Conservation (phyloP, 1,284 basidiomycete genomes). For the Thecaphora frezii region DNA sequence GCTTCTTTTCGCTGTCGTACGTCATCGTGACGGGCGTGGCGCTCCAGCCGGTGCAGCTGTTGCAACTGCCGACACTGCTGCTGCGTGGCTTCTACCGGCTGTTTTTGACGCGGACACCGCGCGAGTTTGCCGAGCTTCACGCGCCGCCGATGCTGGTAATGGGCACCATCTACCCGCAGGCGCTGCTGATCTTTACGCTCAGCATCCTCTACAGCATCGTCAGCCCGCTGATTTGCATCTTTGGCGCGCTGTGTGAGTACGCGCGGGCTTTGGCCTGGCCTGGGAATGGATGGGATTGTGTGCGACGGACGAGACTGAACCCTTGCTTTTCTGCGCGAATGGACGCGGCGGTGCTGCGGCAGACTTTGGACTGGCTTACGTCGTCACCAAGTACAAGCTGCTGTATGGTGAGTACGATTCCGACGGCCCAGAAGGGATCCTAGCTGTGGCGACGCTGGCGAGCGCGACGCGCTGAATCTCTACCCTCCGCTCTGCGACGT, state of each 20-base stretch:
- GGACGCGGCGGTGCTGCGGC: no score
- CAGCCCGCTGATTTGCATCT: constrained; percentile 88
- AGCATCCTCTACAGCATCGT: constrained; percentile 92
- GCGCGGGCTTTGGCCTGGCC: no score
- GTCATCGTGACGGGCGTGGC: constrained; percentile 90
- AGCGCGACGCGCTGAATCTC: no score
- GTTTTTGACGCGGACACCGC: constrained; percentile 41
- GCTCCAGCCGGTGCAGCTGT: constrained; percentile 89
- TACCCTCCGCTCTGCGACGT: no score
- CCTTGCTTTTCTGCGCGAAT: not conserved
- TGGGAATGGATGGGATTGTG: no score
- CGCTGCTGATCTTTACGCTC: constrained; percentile 91
- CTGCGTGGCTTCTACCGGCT: constrained; percentile 38
- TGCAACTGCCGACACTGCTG: constrained; percentile 52
- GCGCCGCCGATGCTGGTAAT: constrained; percentile 82
- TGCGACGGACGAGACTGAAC: no score
- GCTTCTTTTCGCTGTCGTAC: constrained; percentile 93
- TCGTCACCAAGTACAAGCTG: constrained; percentile 91
- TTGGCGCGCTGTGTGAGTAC: constrained; percentile 73
- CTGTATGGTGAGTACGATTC: constrained; percentile 84
- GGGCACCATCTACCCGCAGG: constrained; percentile 82
- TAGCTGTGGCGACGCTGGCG: no score
- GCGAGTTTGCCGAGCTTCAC: constrained; percentile 93
- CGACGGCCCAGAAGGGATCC: no score
- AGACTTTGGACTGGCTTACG: constrained; percentile 80